Evolutionary conservation across 2,329 filamentous ascomycete genomes (phyloP).

Genomic region (Alternaria sp.): DNA sequence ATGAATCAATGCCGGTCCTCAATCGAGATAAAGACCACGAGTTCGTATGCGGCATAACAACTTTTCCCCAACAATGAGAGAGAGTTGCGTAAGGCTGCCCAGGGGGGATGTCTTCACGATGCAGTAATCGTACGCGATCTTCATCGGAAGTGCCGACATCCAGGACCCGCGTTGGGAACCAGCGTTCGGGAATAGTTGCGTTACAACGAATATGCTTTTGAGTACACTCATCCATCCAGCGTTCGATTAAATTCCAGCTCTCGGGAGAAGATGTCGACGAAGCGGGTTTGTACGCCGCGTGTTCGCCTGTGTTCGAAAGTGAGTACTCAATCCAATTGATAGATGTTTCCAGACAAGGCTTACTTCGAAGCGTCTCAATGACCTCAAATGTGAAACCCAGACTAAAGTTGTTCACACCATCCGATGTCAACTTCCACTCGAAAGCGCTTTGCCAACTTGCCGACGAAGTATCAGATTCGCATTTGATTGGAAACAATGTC

Average conservation of each 20-base stretch:
- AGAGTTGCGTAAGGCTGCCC: background rate
- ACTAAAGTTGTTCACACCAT: background rate
- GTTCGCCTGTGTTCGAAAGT: background rate
- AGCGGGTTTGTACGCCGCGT: background rate
- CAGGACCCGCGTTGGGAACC: background rate
- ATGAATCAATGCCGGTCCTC: too few relatives aligned
- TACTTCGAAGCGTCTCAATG: background rate
- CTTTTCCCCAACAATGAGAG: conserved; percentile 1
- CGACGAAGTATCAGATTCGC: background rate
- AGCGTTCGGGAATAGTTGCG: background rate
- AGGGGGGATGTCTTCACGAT: background rate
- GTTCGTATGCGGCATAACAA: too few relatives aligned
- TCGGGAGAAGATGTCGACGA: background rate
- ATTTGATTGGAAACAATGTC: background rate
- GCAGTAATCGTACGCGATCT: background rate
- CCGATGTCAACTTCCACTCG: background rate
- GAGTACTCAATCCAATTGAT: background rate
- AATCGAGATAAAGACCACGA: too few relatives aligned
- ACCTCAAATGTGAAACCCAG: background rate
- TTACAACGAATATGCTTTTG: background rate
- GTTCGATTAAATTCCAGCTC: background rate
- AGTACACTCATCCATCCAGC: background rate
- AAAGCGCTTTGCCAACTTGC: background rate
- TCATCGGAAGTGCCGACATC: background rate
- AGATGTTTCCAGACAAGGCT: background rate